Percentiles rank a stretch among this genome's conserved stretches.
These are phyloP conservation scores for Alternaria atra DNA, from an alignment of 2,329 filamentous ascomycete genomes.

Conservation along the genomic window DNA sequence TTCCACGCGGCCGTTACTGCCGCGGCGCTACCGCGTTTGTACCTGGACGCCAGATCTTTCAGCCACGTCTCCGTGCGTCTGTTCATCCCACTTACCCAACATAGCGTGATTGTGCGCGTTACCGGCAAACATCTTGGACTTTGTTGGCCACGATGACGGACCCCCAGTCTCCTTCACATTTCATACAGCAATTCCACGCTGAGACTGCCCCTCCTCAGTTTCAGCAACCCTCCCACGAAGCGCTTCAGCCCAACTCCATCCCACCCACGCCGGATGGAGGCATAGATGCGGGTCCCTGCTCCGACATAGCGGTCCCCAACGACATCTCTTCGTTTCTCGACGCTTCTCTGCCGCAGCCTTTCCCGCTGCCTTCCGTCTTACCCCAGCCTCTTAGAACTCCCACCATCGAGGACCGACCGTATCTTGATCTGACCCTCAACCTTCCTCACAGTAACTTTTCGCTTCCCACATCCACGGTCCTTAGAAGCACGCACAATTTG, in stretches of 20 bases:
- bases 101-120: conserved; percentile 24
- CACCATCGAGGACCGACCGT: conserved; percentile 34
- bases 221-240: background rate
- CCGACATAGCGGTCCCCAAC: conserved; percentile 24
- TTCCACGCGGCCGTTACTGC: conserved; percentile 26
- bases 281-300: conserved; percentile 25
- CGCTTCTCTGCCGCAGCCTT: conserved; percentile 38
- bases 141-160: conserved; percentile 27
- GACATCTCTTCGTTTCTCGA: conserved; percentile 38
- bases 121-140: conserved; percentile 17
- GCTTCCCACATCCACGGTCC: conserved; percentile 42
- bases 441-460: conserved; percentile 42
- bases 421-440: conserved; percentile 35
- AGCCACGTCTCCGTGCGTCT: conserved; percentile 35
- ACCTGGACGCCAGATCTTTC: conserved; percentile 34
- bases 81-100: conserved; percentile 25
- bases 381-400: conserved; percentile 37
- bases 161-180: conserved; percentile 19
- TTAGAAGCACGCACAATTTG: conserved; percentile 51
- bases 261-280: conserved; percentile 33
- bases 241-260: conserved; percentile 18
- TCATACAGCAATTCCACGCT: conserved; percentile 21
- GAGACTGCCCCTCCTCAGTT: conserved; percentile 18
- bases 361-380: conserved; percentile 39
- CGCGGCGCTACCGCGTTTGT: conserved; percentile 32